Percentiles rank a stretch among this genome's conserved stretches.
phyloP scores from a whole-genome alignment of 2,329 filamentous ascomycete genomes.

The Plectosphaerella cucumerina region DNA sequence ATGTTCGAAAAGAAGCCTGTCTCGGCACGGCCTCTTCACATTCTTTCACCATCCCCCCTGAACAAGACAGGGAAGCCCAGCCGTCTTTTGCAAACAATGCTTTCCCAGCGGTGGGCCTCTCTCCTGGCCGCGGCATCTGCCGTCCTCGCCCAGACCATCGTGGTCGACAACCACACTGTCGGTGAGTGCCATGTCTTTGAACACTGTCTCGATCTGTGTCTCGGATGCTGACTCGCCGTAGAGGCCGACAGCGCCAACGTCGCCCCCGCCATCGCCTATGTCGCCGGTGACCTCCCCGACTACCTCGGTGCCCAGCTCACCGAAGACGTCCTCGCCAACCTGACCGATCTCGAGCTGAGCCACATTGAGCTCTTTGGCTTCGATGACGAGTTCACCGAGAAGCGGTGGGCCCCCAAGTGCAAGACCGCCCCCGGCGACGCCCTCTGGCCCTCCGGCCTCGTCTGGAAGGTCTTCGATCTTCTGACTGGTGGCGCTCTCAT shows the following conservation, averaged over 20 bases:
- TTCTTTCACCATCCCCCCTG: too few relatives aligned
- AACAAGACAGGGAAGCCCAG: too few relatives aligned
- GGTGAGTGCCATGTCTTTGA: constrained; percentile 13
- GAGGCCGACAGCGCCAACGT: constrained; percentile 15
- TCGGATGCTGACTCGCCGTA: neutral
- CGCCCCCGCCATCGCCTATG: constrained; percentile 16
- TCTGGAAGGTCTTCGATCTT: constrained; percentile 29
- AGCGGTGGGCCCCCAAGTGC: constrained; percentile 13
- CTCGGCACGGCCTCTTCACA: too few relatives aligned
- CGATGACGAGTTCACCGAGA: constrained; percentile 14
- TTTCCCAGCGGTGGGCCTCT: neutral
- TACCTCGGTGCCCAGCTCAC: constrained; percentile 23
- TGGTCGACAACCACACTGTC: constrained; percentile 16
- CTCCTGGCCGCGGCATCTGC: neutral
- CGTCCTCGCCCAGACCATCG: constrained; percentile 18
- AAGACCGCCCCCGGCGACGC: constrained; percentile 23
- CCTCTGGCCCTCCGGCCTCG: constrained; percentile 17
- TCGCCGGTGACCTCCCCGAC: constrained; percentile 13
- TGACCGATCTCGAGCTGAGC: constrained; percentile 22
- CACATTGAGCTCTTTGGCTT: constrained; percentile 28
- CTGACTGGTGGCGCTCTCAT: constrained; percentile 25
- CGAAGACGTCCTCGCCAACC: constrained; percentile 24
- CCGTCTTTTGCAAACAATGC: too few relatives aligned
- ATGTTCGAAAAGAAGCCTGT: too few relatives aligned
- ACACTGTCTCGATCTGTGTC: neutral